A percentile compares a stretch with the other conserved stretches of the same genome.
phyloP scores from a whole-genome alignment of 208 protist species.

The Leishmania guyanensis region DNA sequence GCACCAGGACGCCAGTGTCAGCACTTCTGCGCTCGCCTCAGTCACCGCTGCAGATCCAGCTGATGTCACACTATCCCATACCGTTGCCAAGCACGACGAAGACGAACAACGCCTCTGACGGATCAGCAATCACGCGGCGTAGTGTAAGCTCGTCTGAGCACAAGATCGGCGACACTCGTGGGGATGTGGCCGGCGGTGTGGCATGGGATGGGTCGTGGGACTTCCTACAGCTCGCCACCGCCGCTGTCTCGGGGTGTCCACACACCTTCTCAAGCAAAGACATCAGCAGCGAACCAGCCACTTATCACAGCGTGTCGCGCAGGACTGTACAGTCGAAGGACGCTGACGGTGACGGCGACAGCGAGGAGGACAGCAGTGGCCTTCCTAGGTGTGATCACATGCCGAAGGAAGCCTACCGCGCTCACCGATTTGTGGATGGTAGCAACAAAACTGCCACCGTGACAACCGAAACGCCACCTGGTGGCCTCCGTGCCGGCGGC shows the following conservation, averaged over 20 bases:
- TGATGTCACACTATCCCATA: neutral
- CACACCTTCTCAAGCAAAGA: slow-evolving; percentile 17
- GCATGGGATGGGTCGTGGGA: neutral
- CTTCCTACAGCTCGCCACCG: neutral
- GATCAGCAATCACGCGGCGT: neutral
- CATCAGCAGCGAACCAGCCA: slow-evolving; percentile 9
- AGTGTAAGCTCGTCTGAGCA: neutral
- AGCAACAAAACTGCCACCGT: neutral
- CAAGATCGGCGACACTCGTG: neutral
- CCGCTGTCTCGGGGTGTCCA: neutral
- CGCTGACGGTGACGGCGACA: neutral
- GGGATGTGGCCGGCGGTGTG: neutral
- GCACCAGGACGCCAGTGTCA: neutral
- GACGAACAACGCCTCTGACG: neutral
- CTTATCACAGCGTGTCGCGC: slow-evolving; percentile 10
- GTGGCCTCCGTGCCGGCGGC: neutral
- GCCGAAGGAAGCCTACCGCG: neutral
- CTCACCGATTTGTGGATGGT: neutral
- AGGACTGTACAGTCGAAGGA: slow-evolving; percentile 7
- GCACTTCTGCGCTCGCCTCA: neutral
- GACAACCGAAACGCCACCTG: neutral
- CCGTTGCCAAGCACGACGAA: neutral
- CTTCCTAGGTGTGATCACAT: neutral
- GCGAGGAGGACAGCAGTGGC: slow-evolving; percentile 1
- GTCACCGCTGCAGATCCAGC: neutral